Evolutionary conservation across 228 moss, liverwort and hornwort genomes (phyloP).

Genomic region (Sphagnum fallax): DNA sequence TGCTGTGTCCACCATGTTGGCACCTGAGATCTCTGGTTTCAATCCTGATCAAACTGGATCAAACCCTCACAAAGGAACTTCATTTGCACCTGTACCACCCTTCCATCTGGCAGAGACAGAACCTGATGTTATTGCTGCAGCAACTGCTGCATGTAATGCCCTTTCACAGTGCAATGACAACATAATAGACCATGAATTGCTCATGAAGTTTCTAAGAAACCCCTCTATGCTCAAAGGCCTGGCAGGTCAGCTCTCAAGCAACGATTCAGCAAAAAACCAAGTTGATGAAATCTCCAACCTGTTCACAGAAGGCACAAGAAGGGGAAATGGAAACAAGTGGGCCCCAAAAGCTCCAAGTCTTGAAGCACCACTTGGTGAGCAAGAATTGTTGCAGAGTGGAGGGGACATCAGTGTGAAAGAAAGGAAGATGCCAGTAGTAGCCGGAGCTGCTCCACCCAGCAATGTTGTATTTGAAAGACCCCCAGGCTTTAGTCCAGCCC

Average conservation of each 20-base stretch:
- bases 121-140: constrained; percentile 52
- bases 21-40: no score
- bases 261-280: background rate
- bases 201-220: constrained; percentile 55
- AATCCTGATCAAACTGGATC: no score
- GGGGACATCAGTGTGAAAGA: constrained; percentile 6
- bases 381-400: background rate
- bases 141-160: constrained; percentile 48
- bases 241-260: no score
- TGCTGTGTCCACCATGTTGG: no score
- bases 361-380: background rate
- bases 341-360: constrained; percentile 5
- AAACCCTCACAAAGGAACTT: no score
- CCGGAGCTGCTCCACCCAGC: constrained; percentile 23
- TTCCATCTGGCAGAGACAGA: constrained; percentile 12
- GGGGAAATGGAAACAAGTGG: constrained; percentile 30
- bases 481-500: constrained; percentile 41
- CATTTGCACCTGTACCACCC: no score
- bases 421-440: constrained; percentile 9
- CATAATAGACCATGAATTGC: constrained; percentile 53
- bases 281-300: constrained; percentile 13
- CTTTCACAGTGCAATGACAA: constrained; percentile 41
- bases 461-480: constrained; percentile 34
- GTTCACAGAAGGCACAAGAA: constrained; percentile 10
- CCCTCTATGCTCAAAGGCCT: constrained; percentile 54